phyloP scores from a whole-genome alignment of 164 flowering plant species.

The Aristolochia californica region DNA sequence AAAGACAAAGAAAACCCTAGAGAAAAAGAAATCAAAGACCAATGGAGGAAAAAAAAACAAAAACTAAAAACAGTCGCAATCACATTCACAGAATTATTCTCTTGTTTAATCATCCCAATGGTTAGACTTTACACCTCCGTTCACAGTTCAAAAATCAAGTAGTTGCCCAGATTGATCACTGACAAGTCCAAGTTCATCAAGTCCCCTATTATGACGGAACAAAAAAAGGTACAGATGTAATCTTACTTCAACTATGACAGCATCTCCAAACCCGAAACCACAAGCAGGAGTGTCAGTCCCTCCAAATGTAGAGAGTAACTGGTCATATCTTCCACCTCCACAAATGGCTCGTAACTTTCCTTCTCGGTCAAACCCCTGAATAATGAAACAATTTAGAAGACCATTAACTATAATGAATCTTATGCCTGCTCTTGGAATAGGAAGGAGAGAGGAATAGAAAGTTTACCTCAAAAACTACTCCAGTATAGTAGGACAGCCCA shows the following conservation, averaged over 20 bases:
- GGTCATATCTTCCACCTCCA: constrained; percentile 95
- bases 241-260: constrained; percentile 75
- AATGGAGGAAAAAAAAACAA: too few relatives aligned
- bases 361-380: constrained; percentile 79
- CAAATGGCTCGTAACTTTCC: constrained; percentile 87
- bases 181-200: too few relatives aligned
- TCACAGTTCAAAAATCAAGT: too few relatives aligned
- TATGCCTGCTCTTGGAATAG: too few relatives aligned
- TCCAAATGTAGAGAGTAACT: constrained; percentile 77
- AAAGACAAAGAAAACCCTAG: too few relatives aligned
- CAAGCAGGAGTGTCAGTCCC: constrained; percentile 90
- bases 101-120: too few relatives aligned
- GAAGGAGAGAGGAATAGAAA: neutral
- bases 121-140: too few relatives aligned
- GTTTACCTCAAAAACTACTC: constrained; percentile 89
- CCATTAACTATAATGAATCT: neutral
- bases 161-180: too few relatives aligned
- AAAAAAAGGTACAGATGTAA: neutral
- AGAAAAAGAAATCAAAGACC: too few relatives aligned
- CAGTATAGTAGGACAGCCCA: constrained; percentile 96
- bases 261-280: constrained; percentile 98
- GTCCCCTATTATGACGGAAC: neutral
- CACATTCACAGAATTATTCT: too few relatives aligned
- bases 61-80: too few relatives aligned
- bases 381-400: neutral